Evolutionary conservation across 2,329 filamentous ascomycete genomes (phyloP), one percentile per base, ranked within the genome.

Genomic region (Cercospora zeina): DNA sequence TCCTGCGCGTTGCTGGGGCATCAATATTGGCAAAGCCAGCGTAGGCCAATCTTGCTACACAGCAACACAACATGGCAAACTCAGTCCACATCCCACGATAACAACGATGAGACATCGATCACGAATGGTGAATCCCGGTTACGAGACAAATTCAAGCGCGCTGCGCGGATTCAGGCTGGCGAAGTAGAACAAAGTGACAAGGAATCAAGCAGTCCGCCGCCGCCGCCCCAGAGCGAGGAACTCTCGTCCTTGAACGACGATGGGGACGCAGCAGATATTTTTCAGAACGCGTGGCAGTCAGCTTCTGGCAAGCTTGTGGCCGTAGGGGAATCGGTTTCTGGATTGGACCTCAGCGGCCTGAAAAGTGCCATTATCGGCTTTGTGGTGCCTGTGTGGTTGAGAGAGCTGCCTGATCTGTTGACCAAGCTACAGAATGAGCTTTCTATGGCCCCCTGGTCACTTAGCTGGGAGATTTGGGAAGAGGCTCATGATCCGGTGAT

Each of bases 391-490:
- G 86, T 89, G 45, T 97, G 93, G 93, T 87, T 89, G 34, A 88
- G 86, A 66, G 74, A 85, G 45, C 79, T 97, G 16, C 93, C 93
- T 0, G 87, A 81, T 2, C 91, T 90, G 59, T 79, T 96, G 59
- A 83, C 85, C 63, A 97, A 96, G 75, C 83, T 97, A 34, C 92
- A 96, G 73, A 85, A 85, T 21, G 93, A 97, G 77, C 81, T 97
- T 14, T 95, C 91, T 34, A 89, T 95, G 86, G 86, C 89, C 0
- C 90, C 91, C 0, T 93, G 92, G 1, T 96, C 92, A 0, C 79
- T 99, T 45, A 91, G 93, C 11, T 89, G 96, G 72, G 90, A 97
- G 68, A 95, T 99, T 62, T 97, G 95, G 95, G 81, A 83, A 66
- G 93, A 97, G 70, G 91, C 95, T 0, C 89, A 92, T 62, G 90